phyloP scores from a whole-genome alignment of 2,329 filamentous ascomycete genomes.

The Cucurbitaria berberidis region DNA sequence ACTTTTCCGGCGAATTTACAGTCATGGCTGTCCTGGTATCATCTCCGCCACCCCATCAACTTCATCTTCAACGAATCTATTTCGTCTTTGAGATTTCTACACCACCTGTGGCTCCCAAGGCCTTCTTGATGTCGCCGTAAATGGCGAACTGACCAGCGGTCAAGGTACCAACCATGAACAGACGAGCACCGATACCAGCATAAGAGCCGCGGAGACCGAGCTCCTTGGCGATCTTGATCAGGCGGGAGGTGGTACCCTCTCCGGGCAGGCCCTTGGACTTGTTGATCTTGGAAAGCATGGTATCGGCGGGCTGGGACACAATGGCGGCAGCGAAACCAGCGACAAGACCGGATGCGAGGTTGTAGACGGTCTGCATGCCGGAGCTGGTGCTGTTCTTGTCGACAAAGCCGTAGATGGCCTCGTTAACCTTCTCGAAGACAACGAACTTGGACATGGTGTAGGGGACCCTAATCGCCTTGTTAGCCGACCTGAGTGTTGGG shows the following conservation, averaged over 20 bases:
- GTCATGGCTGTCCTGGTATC: constrained; percentile 40
- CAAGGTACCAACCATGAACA: constrained; percentile 72
- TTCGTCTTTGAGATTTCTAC: constrained; percentile 41
- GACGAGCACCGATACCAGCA: constrained; percentile 79
- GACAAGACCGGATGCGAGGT: constrained; percentile 83
- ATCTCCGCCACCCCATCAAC: constrained; percentile 16
- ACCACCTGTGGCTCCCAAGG: constrained; percentile 73
- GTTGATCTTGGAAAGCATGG: constrained; percentile 96
- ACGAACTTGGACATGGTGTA: constrained; percentile 97
- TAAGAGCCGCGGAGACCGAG: constrained; percentile 80
- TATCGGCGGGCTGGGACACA: constrained; percentile 89
- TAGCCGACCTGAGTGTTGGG: constrained; percentile 8
- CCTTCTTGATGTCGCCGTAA: constrained; percentile 76
- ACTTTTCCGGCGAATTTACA: constrained; percentile 31
- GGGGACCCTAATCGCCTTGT: constrained; percentile 67
- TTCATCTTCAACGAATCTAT: constrained; percentile 4
- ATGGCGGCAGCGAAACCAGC: constrained; percentile 87
- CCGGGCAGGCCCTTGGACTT: constrained; percentile 88
- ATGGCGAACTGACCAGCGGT: constrained; percentile 76
- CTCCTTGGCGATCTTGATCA: constrained; percentile 88
- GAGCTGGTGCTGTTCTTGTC: constrained; percentile 75
- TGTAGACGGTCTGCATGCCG: constrained; percentile 76
- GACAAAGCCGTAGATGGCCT: constrained; percentile 70
- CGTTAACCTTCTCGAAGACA: constrained; percentile 87
- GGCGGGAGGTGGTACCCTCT: constrained; percentile 79